phyloP scores from a whole-genome alignment of 768 basidiomycete species.

The Suillus clintonianus region DNA sequence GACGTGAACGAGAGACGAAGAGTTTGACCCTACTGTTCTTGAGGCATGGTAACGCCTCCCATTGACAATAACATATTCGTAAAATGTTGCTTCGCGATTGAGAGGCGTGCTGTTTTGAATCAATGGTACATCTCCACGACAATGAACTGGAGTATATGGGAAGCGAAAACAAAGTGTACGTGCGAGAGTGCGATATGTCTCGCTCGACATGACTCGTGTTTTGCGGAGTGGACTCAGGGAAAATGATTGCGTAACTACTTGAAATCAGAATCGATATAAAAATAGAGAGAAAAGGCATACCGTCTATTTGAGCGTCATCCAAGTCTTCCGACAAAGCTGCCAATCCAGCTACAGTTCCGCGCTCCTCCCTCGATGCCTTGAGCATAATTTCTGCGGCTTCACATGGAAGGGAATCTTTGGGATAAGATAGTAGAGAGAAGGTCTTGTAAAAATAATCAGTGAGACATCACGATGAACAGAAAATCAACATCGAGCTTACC shows the following conservation, averaged over 20 bases:
- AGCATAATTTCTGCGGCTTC: neutral
- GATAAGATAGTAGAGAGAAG: neutral
- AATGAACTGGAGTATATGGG: slow-evolving; percentile 2
- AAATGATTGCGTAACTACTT: neutral
- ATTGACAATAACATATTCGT: neutral
- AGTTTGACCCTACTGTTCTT: neutral
- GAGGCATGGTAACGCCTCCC: slow-evolving; percentile 2
- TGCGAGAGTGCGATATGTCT: neutral
- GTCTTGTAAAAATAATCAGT: no score
- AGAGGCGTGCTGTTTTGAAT: neutral
- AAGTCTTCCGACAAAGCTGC: slow-evolving; percentile 20
- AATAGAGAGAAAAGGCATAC: slow-evolving; percentile 8
- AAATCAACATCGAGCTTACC: neutral
- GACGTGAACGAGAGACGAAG: slow-evolving; percentile 2
- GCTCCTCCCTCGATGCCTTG: slow-evolving; percentile 21
- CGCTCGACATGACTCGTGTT: neutral
- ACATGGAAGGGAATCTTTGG: neutral
- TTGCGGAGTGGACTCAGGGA: neutral
- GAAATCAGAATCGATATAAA: neutral
- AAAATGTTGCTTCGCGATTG: neutral
- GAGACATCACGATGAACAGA: no score
- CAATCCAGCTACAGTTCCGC: slow-evolving; percentile 19
- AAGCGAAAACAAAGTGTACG: neutral
- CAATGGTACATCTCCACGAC: neutral
- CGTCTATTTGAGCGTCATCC: slow-evolving; percentile 19